Percentiles rank a stretch among this genome's conserved stretches.
phyloP scores from a whole-genome alignment of 2,329 filamentous ascomycete genomes.

The Microcyclosporella mali region DNA sequence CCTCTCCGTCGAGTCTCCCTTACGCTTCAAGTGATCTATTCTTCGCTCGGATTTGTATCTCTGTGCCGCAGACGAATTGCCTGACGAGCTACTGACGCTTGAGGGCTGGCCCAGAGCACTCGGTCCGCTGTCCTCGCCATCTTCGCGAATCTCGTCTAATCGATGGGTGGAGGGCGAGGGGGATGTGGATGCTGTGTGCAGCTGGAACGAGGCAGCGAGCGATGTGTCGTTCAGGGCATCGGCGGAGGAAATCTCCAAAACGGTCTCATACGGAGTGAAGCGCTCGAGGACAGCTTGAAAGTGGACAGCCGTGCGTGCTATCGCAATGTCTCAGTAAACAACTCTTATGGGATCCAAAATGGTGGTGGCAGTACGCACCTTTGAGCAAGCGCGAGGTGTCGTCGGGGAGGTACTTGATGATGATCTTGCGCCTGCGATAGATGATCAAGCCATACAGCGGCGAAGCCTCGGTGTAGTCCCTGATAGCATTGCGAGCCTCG shows the following conservation, averaged over 20 bases:
- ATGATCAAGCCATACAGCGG: constrained; percentile 88
- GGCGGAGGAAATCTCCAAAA: constrained; percentile 67
- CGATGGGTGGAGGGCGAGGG: constrained; percentile 78
- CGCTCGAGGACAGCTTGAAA: constrained; percentile 56
- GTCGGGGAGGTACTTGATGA: constrained; percentile 89
- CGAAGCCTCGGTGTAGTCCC: constrained; percentile 72
- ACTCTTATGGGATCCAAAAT: background rate
- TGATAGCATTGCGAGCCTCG: constrained; percentile 73
- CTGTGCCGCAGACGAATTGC: constrained; percentile 17
- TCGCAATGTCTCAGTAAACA: constrained; percentile 1
- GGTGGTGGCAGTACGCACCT: constrained; percentile 55
- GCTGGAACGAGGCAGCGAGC: constrained; percentile 78
- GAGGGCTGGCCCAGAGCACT: constrained; percentile 2
- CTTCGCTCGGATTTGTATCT: constrained; percentile 23
- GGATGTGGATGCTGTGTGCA: constrained; percentile 78
- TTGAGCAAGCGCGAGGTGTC: constrained; percentile 84
- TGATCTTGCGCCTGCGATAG: constrained; percentile 80
- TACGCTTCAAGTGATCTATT: constrained; percentile 22
- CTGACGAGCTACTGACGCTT: constrained; percentile 7
- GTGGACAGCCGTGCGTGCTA: constrained; percentile 74
- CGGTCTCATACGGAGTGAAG: constrained; percentile 81
- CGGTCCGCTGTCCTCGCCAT: constrained; percentile 63
- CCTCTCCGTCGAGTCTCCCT: constrained; percentile 16
- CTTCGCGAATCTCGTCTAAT: constrained; percentile 89
- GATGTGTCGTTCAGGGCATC: constrained; percentile 82